Base-by-base conservation (phyloP, 2,329 filamentous ascomycete genomes). In the Tolypocladium guangdongense region DNA sequence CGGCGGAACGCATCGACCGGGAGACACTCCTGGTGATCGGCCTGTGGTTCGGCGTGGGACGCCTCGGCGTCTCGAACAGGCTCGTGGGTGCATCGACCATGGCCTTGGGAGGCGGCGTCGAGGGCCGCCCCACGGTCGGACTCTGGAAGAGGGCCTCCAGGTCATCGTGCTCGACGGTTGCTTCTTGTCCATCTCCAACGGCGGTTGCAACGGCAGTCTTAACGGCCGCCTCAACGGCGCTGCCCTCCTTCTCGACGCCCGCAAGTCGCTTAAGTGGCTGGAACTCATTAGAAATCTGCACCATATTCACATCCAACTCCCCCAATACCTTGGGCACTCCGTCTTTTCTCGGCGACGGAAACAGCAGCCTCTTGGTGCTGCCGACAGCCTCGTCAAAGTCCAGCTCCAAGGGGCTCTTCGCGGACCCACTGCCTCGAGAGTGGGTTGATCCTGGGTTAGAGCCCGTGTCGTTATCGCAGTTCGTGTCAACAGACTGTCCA, bases 301-400 rank as follows among this genome's bases (percentile, higher is more conserved):
- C 71, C 51, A 76, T 64, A 59, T 84, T 84, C 18, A 77, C 70
- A 16, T 74, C 68, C 41, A 81, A 66, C 60, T 84, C 81, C 49
- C 78, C 77, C 2, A 88, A 73, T 24, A 80, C 77, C 63, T 83
- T 88, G 1, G 77, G 71, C 47, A 81, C 74, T 37, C 78, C 80
- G 33, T 82, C 79, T 58, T 86, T 86, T 45, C 83, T 78, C 2
- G 88, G 88, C 0, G 87, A 90, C 1, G 88, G 86, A 62, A 93
- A 93, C 1, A 93, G 74, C 2, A 91, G 69, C 54, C 89, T 78
- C 56, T 86, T 78, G 0, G 86, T 90, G 51, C 66, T 70, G 36
- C 79, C 81, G 20, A 76, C 66, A 14, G 71, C 67, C n/a, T 72
- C 66, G 52, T 74, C 68, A 50, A 79, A 70, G 36, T 77, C 74